Base-by-base conservation (phyloP, 306 rosid species). In the Cucumis melo region DNA sequence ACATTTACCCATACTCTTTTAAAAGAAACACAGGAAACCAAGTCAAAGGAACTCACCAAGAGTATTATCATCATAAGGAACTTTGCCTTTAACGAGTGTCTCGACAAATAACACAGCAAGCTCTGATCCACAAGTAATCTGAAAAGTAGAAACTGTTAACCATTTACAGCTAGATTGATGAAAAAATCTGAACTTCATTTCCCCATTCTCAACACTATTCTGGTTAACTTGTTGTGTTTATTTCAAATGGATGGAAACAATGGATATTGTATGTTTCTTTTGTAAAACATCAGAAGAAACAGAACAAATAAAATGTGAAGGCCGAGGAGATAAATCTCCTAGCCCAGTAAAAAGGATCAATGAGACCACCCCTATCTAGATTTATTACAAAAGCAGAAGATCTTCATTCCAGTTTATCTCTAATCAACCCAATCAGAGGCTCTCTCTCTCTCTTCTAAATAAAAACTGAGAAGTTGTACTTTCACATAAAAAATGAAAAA, bases 71-170 rank as follows among this genome's bases (percentile, higher is more conserved):
- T 83, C 80, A 76, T 81, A 95, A 80, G 92, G 91, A 79, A 89
- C 60, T 81, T 84, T 88, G 63, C 93, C 98, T 84, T 95, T 95
- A 61, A 83, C 88, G 75, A 95, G 89, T 57, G 88, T 89, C 76
- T 92, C 99, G 79, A 95, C 99, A 80, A 85, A 95, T 78, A 92
- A 79, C 55, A 87, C 85, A 84, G 99, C 95, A 80, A 95, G 91
- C 83, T 95, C 99, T 65, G 96, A 91, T 75, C 99, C 99, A 80
- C 99, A 95, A 27, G 92, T 92, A 83, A 95, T 87, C 99, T 95
- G 87, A 58, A 64, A 77, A n/a, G n/a, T 77, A 51, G 24, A 51
- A 19, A 55, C 14, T 56, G 32, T 76, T 36, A 83, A 27, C 5
- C 76, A 27, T 72, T 70, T 14, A 68, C 39, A 61, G 29, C 39